Base-by-base conservation (phyloP, 306 rosid species). In the Cucurbita moschata region DNA sequence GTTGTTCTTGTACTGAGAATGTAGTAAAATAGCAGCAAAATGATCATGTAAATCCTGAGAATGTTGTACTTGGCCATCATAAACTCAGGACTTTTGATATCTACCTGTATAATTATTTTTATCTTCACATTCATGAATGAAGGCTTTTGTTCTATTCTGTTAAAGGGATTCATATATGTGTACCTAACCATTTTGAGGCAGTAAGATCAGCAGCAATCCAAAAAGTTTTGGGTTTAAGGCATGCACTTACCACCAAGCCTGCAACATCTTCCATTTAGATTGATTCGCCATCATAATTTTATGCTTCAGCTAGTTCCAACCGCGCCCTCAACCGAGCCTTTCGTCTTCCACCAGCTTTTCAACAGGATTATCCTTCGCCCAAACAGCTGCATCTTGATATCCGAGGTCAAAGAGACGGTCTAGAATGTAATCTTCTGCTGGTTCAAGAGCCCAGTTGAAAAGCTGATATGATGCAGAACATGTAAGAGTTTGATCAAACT, bases 341-440 rank as follows among this genome's bases (percentile, higher is more conserved):
- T 79, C 82, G 53, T 90, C 94, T 81, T 83, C 81, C 58, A 90
- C 90, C 66, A 86, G 35, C 63, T 79, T 55, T 67, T 76, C 91
- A 13, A 85, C 86, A 3, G 98, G 97, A 78, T 94, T 88, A 64
- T 89, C 90, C 80, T 42, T 75, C 37, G 90, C 94, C 98, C 98
- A 94, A 26, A 82, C 92, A 66, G 86, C 88, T 38, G 97, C 98
- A 77, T 94, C 98, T 60, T 82, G 74, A 82, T 87, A 88, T 53
- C 98, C 98, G 67, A 90, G 78, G 83, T 85, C 89, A 76, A 94
- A 94, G 64, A 94, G 90, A 55, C 70, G 75, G 72, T 90, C 98
- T 59, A 94, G 97, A 76, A 85, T 55, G 77, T 70, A 66, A 79
- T 90, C 97, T 76, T 88, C 95, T 30, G 92, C 98, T 65, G 98